Evolutionary conservation across 306 rosid genomes (phyloP), one percentile per base, ranked within the genome.

Genomic region (Cucurbita moschata): DNA sequence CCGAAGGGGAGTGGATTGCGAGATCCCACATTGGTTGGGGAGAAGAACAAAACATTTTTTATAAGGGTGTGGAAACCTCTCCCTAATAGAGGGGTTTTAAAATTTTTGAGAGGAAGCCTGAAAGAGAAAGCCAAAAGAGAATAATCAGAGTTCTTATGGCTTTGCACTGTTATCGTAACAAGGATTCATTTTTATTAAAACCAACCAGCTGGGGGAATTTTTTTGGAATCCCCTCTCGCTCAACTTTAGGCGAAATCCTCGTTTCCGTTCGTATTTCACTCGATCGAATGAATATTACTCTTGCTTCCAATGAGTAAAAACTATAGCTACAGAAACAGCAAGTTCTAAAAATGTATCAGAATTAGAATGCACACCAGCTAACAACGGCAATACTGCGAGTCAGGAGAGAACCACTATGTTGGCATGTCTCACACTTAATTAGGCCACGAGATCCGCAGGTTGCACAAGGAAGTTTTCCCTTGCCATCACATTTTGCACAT

Each of bases 371-470:
- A 75, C 85, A 94, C 97, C 99, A 94, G 82, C 59, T 84, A 84
- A 94, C 87, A 83, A 83, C 78, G 49, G 89, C 96, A 56, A 89
- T 26, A 39, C 67, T 87, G 71, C 63, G 86, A 30, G 89, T 59
- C 46, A 87, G 77, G 78, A 91, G 95, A 79, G 97, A 94, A 58
- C 99, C 97, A 49, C 84, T 82, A 54, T 86, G 90, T 66, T 75
- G 80, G 59, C 99, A 94, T 42, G 83, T 81, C 78, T 50, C 83
- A 16, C 97, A 94, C 75, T 86, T 85, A 14, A 91, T 77, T 74
- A 89, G 81, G 52, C 97, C 99, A 49, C 86, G 95, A 72, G 99
- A 91, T 79, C 87, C 95, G 77, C 97, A 94, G 59, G 87, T 82
- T 52, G 82, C 82, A 79, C 99, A 94, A 38, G 96, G 92, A 80